Percentiles rank a stretch among this genome's conserved stretches.
These are phyloP conservation scores for Apiospora marii DNA, from an alignment of 2,329 filamentous ascomycete species.

Conservation along the genomic window DNA sequence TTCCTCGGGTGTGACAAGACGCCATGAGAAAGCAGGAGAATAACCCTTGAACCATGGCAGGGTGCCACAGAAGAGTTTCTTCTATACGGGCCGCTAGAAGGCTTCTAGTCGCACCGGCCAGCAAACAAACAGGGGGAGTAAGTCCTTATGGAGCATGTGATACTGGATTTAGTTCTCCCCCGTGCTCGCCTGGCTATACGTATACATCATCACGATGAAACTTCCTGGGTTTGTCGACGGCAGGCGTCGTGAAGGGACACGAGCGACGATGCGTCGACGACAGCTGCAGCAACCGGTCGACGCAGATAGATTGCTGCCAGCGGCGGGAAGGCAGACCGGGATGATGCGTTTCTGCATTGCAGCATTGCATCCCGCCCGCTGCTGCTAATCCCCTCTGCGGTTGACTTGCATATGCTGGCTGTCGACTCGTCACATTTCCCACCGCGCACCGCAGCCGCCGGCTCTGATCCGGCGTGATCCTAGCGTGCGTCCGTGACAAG, in stretches of 20 bases:
- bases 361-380: background rate
- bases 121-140: background rate
- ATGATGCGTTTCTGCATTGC: background rate
- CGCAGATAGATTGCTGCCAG: slow-evolving; percentile 13
- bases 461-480: slow-evolving; percentile 2
- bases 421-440: slow-evolving; percentile 12
- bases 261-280: background rate
- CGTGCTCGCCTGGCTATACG: too few species aligned
- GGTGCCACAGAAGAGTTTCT: slow-evolving; percentile 5
- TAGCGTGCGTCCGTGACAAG: background rate
- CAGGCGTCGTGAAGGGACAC: background rate
- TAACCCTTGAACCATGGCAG: background rate
- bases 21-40: background rate
- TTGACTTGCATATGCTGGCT: slow-evolving; percentile 8
- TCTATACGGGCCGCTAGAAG: slow-evolving; percentile 8
- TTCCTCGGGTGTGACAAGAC: background rate
- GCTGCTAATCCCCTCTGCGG: background rate
- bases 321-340: background rate
- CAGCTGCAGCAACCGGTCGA: slow-evolving; percentile 10
- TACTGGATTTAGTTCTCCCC: background rate
- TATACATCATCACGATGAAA: background rate
- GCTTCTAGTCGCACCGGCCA: slow-evolving; percentile 5
- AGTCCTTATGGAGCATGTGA: background rate
- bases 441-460: background rate
- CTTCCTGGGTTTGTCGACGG: too few species aligned